Conservation (phyloP, 1,284 basidiomycete genomes). For the Cryptococcus sp. region DNA sequence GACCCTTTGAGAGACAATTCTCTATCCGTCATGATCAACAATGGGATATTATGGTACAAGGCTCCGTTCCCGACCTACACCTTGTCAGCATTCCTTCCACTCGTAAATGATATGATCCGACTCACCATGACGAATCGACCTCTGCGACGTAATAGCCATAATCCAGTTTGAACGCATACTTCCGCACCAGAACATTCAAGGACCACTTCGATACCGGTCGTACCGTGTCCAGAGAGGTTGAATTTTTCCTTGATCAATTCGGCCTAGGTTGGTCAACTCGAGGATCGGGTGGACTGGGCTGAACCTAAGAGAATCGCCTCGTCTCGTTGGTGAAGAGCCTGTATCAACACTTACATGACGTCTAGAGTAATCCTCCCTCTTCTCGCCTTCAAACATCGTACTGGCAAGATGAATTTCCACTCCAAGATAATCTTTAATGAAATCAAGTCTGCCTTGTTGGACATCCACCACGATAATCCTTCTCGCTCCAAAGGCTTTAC, state of each 20-base stretch:
- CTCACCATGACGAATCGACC: background rate
- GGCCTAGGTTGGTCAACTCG: too few relatives aligned
- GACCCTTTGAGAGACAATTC: constrained; percentile 13
- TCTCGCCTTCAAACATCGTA: background rate
- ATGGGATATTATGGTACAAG: constrained; percentile 16
- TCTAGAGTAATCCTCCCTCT: background rate
- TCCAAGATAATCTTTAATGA: background rate
- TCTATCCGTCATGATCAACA: constrained; percentile 19
- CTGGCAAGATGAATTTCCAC: background rate
- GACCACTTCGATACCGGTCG: background rate
- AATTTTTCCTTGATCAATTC: background rate
- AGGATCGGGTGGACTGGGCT: too few relatives aligned
- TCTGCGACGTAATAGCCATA: background rate
- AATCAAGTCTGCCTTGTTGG: background rate
- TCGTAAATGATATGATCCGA: background rate
- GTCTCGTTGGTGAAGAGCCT: background rate
- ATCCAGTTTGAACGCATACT: constrained; percentile 2
- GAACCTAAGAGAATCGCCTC: too few relatives aligned
- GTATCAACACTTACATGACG: background rate
- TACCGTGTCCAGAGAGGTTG: background rate
- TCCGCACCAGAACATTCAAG: background rate
- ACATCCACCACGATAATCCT: background rate
- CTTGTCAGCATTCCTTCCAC: too few relatives aligned
- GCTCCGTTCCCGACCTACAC: constrained; percentile 20
- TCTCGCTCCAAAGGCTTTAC: background rate